These are phyloP conservation scores for Epichloe uncinata DNA, from an alignment of 2,329 filamentous ascomycete species.

Conservation along the genomic window DNA sequence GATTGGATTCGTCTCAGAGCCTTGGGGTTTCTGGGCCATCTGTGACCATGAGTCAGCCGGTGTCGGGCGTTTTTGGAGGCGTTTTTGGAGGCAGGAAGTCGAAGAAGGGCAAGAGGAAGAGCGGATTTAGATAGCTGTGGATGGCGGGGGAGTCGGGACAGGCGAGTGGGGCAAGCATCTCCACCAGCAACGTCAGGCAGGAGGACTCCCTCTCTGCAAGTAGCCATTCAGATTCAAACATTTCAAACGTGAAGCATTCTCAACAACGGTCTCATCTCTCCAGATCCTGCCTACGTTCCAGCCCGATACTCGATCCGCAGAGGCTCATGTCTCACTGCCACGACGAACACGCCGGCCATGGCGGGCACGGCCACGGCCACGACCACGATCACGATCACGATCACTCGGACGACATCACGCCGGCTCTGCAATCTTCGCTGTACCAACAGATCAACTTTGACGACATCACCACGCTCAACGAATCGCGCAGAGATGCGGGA, in stretches of 20 bases:
- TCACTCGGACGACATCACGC: conserved; percentile 83
- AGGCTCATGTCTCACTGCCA: conserved; percentile 33
- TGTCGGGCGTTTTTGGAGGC: conserved; percentile 32
- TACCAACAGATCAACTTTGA: conserved; percentile 90
- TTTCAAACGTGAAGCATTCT: too few relatives aligned
- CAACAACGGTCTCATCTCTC: too few relatives aligned
- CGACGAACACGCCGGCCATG: conserved; percentile 38
- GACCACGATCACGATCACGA: conserved; percentile 55
- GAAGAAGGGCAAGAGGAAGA: conserved; percentile 31
- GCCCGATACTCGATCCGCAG: neutral
- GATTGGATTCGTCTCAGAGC: conserved; percentile 22
- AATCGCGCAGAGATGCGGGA: conserved; percentile 54
- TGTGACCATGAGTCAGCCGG: conserved; percentile 32
- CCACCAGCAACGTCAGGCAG: too few relatives aligned
- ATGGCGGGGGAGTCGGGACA: neutral
- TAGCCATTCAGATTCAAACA: too few relatives aligned
- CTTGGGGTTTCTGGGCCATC: conserved; percentile 15
- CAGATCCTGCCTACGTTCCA: too few relatives aligned
- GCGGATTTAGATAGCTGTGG: conserved; percentile 23
- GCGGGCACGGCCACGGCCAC: conserved; percentile 33
- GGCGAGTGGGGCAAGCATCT: too few relatives aligned
- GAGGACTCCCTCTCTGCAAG: too few relatives aligned
- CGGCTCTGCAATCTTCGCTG: conserved; percentile 78
- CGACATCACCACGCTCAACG: conserved; percentile 73
- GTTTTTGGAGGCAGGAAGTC: too few relatives aligned